Percentiles rank a stretch among this genome's conserved stretches.
Conservation (phyloP, 2,329 filamentous ascomycete genomes). For the Drechslerella stenobrocha region DNA sequence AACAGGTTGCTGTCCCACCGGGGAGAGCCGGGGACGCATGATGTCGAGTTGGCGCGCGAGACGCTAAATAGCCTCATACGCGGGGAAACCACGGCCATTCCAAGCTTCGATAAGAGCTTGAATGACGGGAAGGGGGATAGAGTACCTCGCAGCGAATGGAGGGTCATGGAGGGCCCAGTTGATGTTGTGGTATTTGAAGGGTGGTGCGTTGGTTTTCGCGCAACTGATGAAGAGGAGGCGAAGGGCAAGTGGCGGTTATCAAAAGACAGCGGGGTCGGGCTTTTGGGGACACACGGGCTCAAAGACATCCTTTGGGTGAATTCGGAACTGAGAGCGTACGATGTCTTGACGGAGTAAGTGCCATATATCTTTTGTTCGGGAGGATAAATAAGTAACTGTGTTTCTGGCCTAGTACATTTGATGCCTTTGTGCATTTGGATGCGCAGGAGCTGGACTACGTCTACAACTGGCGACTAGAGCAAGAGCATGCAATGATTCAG, state of each 20-base stretch:
- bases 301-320: constrained; percentile 17
- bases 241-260: constrained; percentile 57
- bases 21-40: constrained; percentile 82
- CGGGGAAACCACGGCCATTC: constrained; percentile 63
- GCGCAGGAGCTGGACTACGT: constrained; percentile 73
- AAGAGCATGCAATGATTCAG: constrained; percentile 71
- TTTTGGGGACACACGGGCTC: constrained; percentile 14
- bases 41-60: constrained; percentile 64
- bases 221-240: constrained; percentile 63
- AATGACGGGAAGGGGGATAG: constrained; percentile 77
- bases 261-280: constrained; percentile 4
- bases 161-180: constrained; percentile 60
- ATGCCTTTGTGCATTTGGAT: constrained; percentile 57
- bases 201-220: constrained; percentile 86
- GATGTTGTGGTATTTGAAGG: constrained; percentile 80
- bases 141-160: constrained; percentile 66
- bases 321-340: constrained; percentile 7
- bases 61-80: constrained; percentile 12
- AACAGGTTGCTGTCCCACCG: constrained; percentile 81
- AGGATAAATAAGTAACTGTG: neutral
- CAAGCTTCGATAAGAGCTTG: constrained; percentile 80
- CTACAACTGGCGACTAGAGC: constrained; percentile 80
- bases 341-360: constrained; percentile 23
- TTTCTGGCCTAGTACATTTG: constrained; percentile 8
- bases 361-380: too few species aligned